These are phyloP conservation scores for Pythium sukuiense DNA, from an alignment of 352 stramenopile genomes.

Conservation along the genomic window DNA sequence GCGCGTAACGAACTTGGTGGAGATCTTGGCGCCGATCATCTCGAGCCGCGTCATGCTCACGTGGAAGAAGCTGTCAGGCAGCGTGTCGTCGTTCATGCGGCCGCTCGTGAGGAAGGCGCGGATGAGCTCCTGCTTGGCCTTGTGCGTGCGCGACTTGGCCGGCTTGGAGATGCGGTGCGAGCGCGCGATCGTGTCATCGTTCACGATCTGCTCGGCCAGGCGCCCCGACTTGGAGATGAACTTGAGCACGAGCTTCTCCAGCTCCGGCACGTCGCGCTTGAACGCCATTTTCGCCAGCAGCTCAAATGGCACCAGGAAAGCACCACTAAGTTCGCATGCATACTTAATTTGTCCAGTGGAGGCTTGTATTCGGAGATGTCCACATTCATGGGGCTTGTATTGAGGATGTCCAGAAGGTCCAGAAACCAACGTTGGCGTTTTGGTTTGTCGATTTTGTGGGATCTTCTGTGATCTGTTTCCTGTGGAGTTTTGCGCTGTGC, in stretches of 20 bases:
- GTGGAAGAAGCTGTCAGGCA: conserved; percentile 85
- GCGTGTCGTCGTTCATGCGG: conserved; percentile 77
- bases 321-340: conserved; percentile 3
- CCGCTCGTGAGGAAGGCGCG: conserved; percentile 71
- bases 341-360: background rate
- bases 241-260: conserved; percentile 89
- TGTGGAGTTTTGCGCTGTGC: conserved; percentile 8
- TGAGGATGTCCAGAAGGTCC: background rate
- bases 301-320: conserved; percentile 1
- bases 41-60: conserved; percentile 83
- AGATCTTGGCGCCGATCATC: conserved; percentile 86
- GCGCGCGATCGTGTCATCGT: conserved; percentile 61
- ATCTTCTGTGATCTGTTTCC: conserved; percentile 8
- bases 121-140: conserved; percentile 86
- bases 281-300: conserved; percentile 68
- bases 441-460: background rate
- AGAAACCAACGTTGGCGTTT: background rate
- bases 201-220: conserved; percentile 63
- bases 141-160: conserved; percentile 77
- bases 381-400: background rate
- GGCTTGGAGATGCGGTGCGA: conserved; percentile 75
- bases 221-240: conserved; percentile 84
- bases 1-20: conserved; percentile 67
- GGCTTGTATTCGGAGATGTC: background rate
- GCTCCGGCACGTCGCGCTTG: conserved; percentile 72